phyloP scores from a whole-genome alignment of 768 basidiomycete species.

The Tephrocybe sp. region DNA sequence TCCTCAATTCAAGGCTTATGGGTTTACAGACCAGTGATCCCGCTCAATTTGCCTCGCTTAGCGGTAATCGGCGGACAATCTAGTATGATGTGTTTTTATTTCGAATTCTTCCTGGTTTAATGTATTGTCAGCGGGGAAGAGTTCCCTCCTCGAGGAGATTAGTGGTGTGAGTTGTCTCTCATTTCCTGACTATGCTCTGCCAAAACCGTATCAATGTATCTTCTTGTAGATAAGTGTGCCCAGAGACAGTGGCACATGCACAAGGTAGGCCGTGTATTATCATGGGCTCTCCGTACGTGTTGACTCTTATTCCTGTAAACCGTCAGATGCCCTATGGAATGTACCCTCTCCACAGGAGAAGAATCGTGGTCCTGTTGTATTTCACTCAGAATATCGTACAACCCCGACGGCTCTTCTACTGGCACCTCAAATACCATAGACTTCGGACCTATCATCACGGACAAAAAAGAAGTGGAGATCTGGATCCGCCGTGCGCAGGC shows the following conservation, averaged over 20 bases:
- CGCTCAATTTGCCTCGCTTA: slow-evolving; percentile 7
- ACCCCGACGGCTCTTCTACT: slow-evolving; percentile 22
- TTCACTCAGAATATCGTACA: slow-evolving; percentile 29
- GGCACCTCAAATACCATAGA: slow-evolving; percentile 9
- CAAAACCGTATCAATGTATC: no score
- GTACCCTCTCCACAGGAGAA: slow-evolving; percentile 40
- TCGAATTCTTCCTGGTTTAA: background rate
- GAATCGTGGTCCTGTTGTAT: slow-evolving; percentile 44
- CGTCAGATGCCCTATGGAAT: slow-evolving; percentile 52
- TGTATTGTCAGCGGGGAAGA: slow-evolving; percentile 6
- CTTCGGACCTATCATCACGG: slow-evolving; percentile 42
- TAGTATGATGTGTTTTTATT: background rate
- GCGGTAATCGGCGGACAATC: slow-evolving; percentile 10
- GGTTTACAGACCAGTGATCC: slow-evolving; percentile 1
- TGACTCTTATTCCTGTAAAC: background rate
- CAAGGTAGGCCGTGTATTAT: slow-evolving; percentile 46
- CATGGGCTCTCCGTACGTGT: no score
- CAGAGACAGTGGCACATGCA: slow-evolving; percentile 60
- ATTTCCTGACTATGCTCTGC: background rate
- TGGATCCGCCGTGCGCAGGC: slow-evolving; percentile 59
- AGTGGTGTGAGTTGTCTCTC: background rate
- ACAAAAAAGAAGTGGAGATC: slow-evolving; percentile 45
- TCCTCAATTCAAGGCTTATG: background rate
- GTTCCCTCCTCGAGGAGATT: slow-evolving; percentile 3
- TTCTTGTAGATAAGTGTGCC: slow-evolving; percentile 55